Evolutionary conservation across 306 rosid genomes (phyloP), one percentile per base, ranked within the genome.

Genomic region (Cicer cuneatum): DNA sequence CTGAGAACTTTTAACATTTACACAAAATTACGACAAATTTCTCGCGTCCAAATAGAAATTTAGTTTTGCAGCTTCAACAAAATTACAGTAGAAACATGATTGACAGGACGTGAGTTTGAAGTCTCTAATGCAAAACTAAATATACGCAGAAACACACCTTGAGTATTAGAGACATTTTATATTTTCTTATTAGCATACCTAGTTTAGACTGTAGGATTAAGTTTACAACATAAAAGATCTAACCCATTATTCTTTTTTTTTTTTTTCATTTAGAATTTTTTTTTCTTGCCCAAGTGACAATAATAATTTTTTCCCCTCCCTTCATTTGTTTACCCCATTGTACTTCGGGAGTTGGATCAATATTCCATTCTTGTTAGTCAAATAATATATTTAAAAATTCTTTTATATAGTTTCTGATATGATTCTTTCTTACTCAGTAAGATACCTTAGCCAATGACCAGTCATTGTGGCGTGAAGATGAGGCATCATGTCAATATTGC

Each of bases 211-310:
- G n/a, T 29, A 71, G 60, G 63, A 61, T 60, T 40, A 51, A 61
- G 21, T 11, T 51, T 39, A 83, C 59, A 42, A 19, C 46, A 74
- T 59, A 63, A 38, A 66, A 60, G 39, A 58, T 65, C 83, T 78
- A 84, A 85, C 75, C 38, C 61, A 54, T 24, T 42, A 35, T 69
- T 63, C 67, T 39, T 64, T 81, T 78, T 69, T 64, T 81, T 78
- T 69, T 1, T 24, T 24, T 74, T 62, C 66, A 69, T 46, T 69
- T 47, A 7, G 8, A 56, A 47, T 15, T 60, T 39, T 49, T 14
- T 59, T 11, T 60, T 53, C 5, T 51, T 77, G 72, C 46, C 75
- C 78, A 73, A 52, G n/a, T n/a, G n/a, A n/a, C n/a, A n/a, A 14
- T 70, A 33, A n/a, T 66, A 43, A 10, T 68, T 63, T 73, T 73